These are phyloP conservation scores for Trypethelium eluteriae DNA, from an alignment of 495 filamentous ascomycete species.

Conservation along the genomic window DNA sequence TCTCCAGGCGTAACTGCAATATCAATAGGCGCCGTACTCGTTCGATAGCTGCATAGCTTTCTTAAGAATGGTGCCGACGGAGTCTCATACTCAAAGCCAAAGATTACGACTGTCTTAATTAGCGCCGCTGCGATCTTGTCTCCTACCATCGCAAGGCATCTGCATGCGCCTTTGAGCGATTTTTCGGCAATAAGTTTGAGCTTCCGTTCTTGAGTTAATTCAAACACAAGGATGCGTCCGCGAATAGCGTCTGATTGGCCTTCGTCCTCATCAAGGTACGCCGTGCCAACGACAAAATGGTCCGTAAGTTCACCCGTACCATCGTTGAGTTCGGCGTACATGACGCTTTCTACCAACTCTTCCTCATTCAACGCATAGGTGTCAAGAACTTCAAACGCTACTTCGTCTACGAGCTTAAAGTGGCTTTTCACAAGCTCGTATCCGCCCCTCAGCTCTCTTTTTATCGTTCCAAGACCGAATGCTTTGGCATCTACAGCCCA, in stretches of 20 bases:
- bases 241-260: constrained; percentile 35
- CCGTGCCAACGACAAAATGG: constrained; percentile 82
- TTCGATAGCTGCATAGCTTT: constrained; percentile 65
- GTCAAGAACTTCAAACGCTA: constrained; percentile 37
- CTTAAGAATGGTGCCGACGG: constrained; percentile 40
- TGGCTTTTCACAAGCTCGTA: constrained; percentile 52
- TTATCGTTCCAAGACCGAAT: constrained; percentile 81
- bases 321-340: constrained; percentile 65
- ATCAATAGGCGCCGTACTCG: constrained; percentile 78
- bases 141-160: constrained; percentile 63
- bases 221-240: constrained; percentile 78
- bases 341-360: constrained; percentile 79
- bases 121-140: constrained; percentile 78
- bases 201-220: constrained; percentile 63
- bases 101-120: constrained; percentile 62
- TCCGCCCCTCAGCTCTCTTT: constrained; percentile 49
- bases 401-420: constrained; percentile 49
- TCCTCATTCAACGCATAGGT: constrained; percentile 43
- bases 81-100: constrained; percentile 34
- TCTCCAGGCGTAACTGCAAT: constrained; percentile 50
- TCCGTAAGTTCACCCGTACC: constrained; percentile 56
- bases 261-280: constrained; percentile 57
- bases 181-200: constrained; percentile 60
- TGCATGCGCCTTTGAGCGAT: constrained; percentile 65
- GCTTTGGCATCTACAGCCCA: constrained; percentile 73